These are phyloP conservation scores for Cercophora sp. DNA, from an alignment of 495 filamentous ascomycete genomes.

Conservation along the genomic window DNA sequence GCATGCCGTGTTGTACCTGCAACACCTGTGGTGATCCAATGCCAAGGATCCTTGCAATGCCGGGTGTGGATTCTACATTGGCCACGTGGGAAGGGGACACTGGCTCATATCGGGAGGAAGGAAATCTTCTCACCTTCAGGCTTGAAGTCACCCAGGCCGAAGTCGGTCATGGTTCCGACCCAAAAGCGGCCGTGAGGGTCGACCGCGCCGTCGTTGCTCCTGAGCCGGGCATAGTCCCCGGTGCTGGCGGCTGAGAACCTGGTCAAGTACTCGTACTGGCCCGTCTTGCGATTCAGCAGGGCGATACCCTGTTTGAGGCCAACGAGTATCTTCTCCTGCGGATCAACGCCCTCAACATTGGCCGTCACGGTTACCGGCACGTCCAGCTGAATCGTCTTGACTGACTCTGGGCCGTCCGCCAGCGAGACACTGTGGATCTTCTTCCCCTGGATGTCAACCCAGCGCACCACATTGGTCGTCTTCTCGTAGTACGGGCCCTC, in stretches of 20 bases:
- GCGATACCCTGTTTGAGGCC: constrained; percentile 81
- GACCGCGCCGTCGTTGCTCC: constrained; percentile 77
- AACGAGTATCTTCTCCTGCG: constrained; percentile 62
- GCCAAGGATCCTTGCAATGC: not conserved
- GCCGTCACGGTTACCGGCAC: constrained; percentile 74
- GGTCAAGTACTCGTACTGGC: constrained; percentile 46
- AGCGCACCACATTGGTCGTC: constrained; percentile 67
- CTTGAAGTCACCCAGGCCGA: constrained; percentile 46
- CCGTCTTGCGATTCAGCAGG: constrained; percentile 64
- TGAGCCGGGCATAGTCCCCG: constrained; percentile 43
- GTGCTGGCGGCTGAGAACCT: constrained; percentile 44
- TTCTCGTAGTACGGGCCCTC: constrained; percentile 81
- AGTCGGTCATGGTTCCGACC: constrained; percentile 87
- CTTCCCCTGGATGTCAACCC: constrained; percentile 83
- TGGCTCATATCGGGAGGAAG: constrained; percentile 7
- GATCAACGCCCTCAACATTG: constrained; percentile 68
- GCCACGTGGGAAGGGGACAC: constrained; percentile 23
- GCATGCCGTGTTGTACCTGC: too few species aligned
- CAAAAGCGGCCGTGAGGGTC: constrained; percentile 82
- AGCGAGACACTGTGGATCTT: constrained; percentile 72
- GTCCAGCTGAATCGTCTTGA: constrained; percentile 64
- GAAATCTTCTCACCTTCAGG: constrained; percentile 46
- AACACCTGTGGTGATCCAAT: too few species aligned
- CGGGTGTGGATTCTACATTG: constrained; percentile 2
- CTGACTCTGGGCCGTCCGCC: constrained; percentile 56